Evolutionary conservation across 2,329 filamentous ascomycete genomes (phyloP).

Genomic region (Aspergillus ibericus): DNA sequence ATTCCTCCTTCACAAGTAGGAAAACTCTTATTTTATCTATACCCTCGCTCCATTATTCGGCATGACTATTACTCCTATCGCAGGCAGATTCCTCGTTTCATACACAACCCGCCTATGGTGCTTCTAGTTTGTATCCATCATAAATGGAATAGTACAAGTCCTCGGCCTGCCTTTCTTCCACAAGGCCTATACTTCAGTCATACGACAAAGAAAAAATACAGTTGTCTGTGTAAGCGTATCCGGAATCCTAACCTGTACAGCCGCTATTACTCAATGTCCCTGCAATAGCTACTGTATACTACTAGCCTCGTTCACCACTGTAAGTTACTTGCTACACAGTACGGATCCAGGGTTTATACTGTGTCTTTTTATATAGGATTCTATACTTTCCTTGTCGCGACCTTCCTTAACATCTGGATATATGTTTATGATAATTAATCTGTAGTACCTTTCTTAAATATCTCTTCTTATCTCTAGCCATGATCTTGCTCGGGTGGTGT

Average conservation of each 20-base stretch:
- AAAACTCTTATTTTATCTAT: conserved; percentile 63
- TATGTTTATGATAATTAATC: too few relatives aligned
- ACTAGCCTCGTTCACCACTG: conserved; percentile 55
- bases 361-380: conserved; percentile 59
- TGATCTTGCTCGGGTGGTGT: too few relatives aligned
- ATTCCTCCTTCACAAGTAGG: conserved; percentile 62
- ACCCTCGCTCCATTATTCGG: conserved; percentile 64
- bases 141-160: conserved; percentile 60
- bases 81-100: conserved; percentile 64
- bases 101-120: conserved; percentile 70
- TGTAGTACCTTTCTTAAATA: conserved; percentile 65
- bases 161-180: conserved; percentile 62
- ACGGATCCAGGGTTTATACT: conserved; percentile 54
- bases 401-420: conserved; percentile 61
- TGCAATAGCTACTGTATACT: not conserved
- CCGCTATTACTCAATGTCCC: not conserved
- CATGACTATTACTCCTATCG: conserved; percentile 64
- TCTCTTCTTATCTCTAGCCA: conserved; percentile 61
- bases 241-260: not conserved
- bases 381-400: conserved; percentile 64
- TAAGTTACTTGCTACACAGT: conserved; percentile 58
- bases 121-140: conserved; percentile 67
- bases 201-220: not conserved
- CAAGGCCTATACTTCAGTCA: conserved; percentile 65
- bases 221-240: not conserved